These are phyloP conservation scores for Cladosporium sp. DNA, from an alignment of 2,329 filamentous ascomycete genomes.

Conservation along the genomic window DNA sequence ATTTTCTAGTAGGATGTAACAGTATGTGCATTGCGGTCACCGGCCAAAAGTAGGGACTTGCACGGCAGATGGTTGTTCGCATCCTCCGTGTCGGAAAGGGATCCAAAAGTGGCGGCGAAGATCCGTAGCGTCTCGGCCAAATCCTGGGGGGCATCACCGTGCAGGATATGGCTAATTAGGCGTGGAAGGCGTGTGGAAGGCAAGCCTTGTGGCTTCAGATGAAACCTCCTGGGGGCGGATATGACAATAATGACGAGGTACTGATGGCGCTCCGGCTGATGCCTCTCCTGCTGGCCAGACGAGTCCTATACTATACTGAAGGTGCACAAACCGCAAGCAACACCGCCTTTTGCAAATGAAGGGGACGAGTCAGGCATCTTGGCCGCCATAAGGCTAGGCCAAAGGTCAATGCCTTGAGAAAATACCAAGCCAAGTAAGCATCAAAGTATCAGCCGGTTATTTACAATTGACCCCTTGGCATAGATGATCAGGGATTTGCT, in stretches of 20 bases:
- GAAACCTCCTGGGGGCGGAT: neutral
- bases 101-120: neutral
- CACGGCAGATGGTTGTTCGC: neutral
- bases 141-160: neutral
- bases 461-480: neutral
- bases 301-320: neutral
- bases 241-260: neutral
- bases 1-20: neutral
- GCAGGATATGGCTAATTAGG: neutral
- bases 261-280: neutral
- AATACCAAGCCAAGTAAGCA: neutral
- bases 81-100: constrained; percentile 5
- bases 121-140: neutral
- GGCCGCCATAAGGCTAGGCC: neutral
- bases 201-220: neutral
- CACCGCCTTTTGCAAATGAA: neutral
- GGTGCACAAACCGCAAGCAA: neutral
- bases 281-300: neutral
- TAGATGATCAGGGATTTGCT: neutral
- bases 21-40: neutral
- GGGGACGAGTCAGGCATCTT: neutral
- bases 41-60: neutral
- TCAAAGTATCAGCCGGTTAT: neutral
- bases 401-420: neutral
- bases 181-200: neutral